Conservation (phyloP, 73 alveolate species). For the Effrenium voratum region DNA sequence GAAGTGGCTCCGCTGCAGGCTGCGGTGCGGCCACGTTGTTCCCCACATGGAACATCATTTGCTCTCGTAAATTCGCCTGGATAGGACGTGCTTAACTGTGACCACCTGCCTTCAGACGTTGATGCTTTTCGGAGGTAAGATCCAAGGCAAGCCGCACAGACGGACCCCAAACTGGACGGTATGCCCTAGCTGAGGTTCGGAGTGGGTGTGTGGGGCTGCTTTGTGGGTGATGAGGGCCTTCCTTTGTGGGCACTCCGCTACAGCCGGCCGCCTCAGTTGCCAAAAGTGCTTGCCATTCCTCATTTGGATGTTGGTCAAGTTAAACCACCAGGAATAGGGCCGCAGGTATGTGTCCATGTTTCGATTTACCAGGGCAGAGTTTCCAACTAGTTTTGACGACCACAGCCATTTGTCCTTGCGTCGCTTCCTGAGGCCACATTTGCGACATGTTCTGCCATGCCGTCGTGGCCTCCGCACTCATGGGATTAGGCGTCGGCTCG, state of each 20-base stretch:
- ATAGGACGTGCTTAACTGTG: neutral
- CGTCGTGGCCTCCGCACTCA: slow-evolving; percentile 50
- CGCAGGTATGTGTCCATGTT: neutral
- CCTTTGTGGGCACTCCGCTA: slow-evolving; percentile 82
- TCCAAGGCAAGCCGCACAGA: neutral
- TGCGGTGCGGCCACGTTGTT: too few species aligned
- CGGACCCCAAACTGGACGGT: neutral
- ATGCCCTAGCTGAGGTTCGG: neutral
- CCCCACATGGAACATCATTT: too few species aligned
- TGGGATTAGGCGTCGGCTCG: slow-evolving; percentile 79
- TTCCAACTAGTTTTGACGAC: neutral
- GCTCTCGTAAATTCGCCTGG: too few species aligned
- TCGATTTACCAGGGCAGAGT: neutral
- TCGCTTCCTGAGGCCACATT: slow-evolving; percentile 24
- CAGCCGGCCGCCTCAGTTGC: neutral
- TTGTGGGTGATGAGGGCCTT: slow-evolving; percentile 63
- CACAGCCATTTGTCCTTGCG: neutral
- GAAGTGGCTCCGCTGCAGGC: too few species aligned
- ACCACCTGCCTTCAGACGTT: neutral
- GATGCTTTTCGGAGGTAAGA: neutral
- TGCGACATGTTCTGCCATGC: slow-evolving; percentile 89
- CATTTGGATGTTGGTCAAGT: neutral
- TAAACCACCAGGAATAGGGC: neutral
- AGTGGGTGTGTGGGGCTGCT: slow-evolving; percentile 87
- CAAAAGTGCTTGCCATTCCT: neutral